Evolutionary conservation across 371 early-diverging fungal species (phyloP), one percentile per base, ranked within the genome.

Genomic region (Zancudomyces culisetae): DNA sequence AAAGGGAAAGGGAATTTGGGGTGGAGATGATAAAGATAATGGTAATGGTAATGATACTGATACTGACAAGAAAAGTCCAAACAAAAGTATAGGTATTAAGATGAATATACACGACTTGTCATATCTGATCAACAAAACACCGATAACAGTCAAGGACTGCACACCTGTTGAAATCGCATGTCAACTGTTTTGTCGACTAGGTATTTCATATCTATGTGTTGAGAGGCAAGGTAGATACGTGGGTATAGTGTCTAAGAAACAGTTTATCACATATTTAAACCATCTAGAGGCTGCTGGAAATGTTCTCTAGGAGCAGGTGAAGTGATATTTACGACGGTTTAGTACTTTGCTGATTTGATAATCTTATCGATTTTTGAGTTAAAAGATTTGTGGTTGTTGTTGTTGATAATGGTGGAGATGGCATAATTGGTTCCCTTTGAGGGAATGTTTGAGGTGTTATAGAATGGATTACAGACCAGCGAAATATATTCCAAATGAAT

Each of bases 181-280:
- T 60, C 90, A 90, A 47, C 60, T 94, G 54, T 88, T 94, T 60
- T 72, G 78, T 53, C 85, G 90, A 57, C 62, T 92, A 19, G 95
- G 81, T 6, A 52, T 75, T 4, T 69, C 69, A 40, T 66, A 66
- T 27, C 45, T 67, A 18, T 67, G 61, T 26, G 59, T 67, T 18
- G 63, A 56, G 19, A 57, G 65, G 60, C 62, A 70, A n/a, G 78
- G 79, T 12, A 46, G 56, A 10, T 72, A 61, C 49, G 67, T 65
- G 6, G 79, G 79, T 2, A 56, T 72, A 8, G 66, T 79, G 13
- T 72, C 70, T 55, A 79, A 78, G 57, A 79, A 79, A 59, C 53
- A 63, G 15, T 56, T 77, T 35, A 60, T 79, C 6, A 66, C 65
- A 15, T 77, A 66, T 45, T 49, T 70, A 2, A 62, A 67, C 30